Conservation (phyloP, 1,284 basidiomycete genomes). For the Naganishia sp. region DNA sequence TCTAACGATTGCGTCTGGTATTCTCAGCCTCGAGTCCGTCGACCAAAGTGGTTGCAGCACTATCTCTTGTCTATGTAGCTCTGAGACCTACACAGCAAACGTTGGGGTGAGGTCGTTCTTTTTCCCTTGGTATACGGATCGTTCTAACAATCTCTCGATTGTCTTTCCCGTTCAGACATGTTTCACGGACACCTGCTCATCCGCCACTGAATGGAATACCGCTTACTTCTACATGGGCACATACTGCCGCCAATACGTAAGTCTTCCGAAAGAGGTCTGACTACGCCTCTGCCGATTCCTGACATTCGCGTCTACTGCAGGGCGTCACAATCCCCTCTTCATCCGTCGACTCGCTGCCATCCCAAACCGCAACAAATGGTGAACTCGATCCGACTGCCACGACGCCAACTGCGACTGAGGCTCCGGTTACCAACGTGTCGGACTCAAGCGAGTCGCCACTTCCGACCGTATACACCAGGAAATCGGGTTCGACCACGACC, state of each 20-base stretch:
- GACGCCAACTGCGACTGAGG: background rate
- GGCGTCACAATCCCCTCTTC: background rate
- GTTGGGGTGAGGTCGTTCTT: background rate
- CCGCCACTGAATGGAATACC: slow-evolving; percentile 10
- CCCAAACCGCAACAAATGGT: background rate
- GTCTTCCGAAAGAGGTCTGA: background rate
- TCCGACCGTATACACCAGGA: slow-evolving; percentile 6
- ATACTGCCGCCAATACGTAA: slow-evolving; percentile 11
- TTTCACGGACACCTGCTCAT: background rate
- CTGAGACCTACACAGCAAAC: background rate
- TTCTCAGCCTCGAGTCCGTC: background rate
- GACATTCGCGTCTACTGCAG: background rate
- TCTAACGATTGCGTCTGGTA: background rate
- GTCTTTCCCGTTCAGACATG: background rate
- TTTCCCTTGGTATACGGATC: background rate
- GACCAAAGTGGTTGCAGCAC: slow-evolving; percentile 3
- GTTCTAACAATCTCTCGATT: background rate
- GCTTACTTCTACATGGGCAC: background rate
- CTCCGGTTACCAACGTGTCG: background rate
- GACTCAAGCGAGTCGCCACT: background rate
- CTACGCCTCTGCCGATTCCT: background rate
- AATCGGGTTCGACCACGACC: background rate
- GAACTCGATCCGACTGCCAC: background rate
- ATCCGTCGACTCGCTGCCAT: background rate
- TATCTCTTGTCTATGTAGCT: slow-evolving; percentile 8